Base-by-base conservation (phyloP, 1,284 basidiomycete genomes). In the Boletellus dicymbophilus region DNA sequence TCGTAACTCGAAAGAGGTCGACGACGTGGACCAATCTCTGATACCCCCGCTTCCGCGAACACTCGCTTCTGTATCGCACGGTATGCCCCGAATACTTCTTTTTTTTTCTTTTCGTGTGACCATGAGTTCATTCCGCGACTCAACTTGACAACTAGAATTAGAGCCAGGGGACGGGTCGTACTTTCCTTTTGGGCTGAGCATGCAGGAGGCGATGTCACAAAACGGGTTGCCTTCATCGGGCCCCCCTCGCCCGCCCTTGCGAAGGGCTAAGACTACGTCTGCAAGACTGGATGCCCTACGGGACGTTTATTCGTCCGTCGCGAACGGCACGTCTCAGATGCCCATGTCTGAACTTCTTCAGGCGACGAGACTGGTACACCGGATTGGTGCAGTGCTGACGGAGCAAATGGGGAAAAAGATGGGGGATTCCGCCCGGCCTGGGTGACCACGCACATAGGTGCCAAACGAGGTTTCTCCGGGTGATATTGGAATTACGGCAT, bases 341-440 rank as follows among this genome's bases (percentile, higher is more conserved):
- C 65, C 70, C 16, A 57, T 70, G 23, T 59, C 70, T 8, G 72
- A 75, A 48, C 62, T 77, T 13, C 40, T 73, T 2, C 68, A 71
- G 21, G 71, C 70, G 8, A 68, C 68, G 12, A 60, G 48, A 11
- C 50, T 75, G 25, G 68, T 71, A 10, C 67, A 72, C 40, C 58
- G 66, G 52, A 70, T 76, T 11, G 71, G 72, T 26, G 61, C 60
- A 4, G 62, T 62, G 31, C 53, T 76, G 46, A 73, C 65, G 23
- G 72, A 72, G 49, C 66, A 71, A 42, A 62, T 76, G 51, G 58
- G 59, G 33, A 67, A 66, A 51, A 69, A 65, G 52, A 51, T 68
- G 46, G 46, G 52, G 15, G 45, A 48, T 41, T n/a, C n/a, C 37
- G n/a, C 49, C 6, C 3, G n/a, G 16, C 31, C 31, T 8, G 31